phyloP scores from a whole-genome alignment of 768 basidiomycete genomes.

The Boletus edulis region DNA sequence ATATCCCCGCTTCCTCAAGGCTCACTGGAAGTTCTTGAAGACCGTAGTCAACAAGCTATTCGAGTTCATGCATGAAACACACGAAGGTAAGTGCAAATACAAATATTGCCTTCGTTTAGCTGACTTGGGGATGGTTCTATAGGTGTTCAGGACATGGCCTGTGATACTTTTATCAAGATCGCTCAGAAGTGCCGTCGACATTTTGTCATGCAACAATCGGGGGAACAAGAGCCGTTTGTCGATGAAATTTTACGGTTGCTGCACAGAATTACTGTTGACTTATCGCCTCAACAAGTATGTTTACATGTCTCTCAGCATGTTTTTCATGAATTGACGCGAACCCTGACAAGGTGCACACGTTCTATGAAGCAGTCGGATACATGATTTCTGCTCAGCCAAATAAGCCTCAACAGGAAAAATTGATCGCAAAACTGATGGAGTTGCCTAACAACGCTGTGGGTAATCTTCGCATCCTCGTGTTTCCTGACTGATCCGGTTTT shows the following conservation, averaged over 20 bases:
- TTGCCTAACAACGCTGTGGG: conserved; percentile 93
- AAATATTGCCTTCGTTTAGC: not conserved
- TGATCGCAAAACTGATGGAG: conserved; percentile 95
- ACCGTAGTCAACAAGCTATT: conserved; percentile 99
- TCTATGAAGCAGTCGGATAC: conserved; percentile 98
- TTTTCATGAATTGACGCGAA: conserved; percentile 9
- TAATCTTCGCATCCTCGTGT: conserved; percentile 6
- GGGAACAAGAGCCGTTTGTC: conserved; percentile 95
- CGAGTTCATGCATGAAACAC: conserved; percentile 99
- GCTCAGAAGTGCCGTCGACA: conserved; percentile 98
- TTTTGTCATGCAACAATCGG: conserved; percentile 98
- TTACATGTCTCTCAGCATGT: not conserved
- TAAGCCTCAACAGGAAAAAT: conserved; percentile 92
- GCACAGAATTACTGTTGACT: conserved; percentile 91
- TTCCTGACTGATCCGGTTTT: not conserved
- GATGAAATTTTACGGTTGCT: conserved; percentile 93
- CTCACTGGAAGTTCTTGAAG: conserved; percentile 99
- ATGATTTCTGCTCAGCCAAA: conserved; percentile 99
- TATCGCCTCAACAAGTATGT: conserved; percentile 79
- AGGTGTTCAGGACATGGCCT: conserved; percentile 99
- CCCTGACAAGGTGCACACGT: conserved; percentile 74
- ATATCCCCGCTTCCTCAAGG: conserved; percentile 98
- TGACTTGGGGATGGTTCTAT: conserved; percentile 4
- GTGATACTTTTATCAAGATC: conserved; percentile 99
- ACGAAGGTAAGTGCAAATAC: conserved; percentile 63